A percentile compares a stretch with the other conserved stretches of the same genome.
Conservation (phyloP, 192 early-diverging fungal genomes). For the Bifiguratus adelaidae region DNA sequence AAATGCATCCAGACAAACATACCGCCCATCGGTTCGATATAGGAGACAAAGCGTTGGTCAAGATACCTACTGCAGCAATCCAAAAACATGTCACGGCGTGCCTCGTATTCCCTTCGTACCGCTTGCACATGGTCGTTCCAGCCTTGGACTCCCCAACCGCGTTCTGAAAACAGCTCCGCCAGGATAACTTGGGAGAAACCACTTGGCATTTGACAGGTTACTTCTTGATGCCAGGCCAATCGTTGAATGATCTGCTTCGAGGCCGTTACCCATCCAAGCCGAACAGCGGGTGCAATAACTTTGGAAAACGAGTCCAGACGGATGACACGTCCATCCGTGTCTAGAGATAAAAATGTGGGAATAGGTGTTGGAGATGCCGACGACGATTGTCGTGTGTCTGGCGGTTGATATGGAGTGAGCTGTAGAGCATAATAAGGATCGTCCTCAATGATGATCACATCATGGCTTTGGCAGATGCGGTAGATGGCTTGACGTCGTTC, state of each 20-base stretch:
- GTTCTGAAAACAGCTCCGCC: constrained; percentile 43
- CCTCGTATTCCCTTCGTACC: constrained; percentile 58
- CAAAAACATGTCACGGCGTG: constrained; percentile 55
- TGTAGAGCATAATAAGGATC: constrained; percentile 91
- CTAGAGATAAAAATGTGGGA: constrained; percentile 71
- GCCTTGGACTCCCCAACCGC: constrained; percentile 64
- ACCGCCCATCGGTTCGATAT: constrained; percentile 46
- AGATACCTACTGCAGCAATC: constrained; percentile 41
- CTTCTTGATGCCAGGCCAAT: constrained; percentile 72
- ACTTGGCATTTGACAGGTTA: constrained; percentile 66
- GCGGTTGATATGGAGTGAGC: constrained; percentile 19
- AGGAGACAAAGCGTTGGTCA: constrained; percentile 28
- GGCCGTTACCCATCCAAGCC: constrained; percentile 60
- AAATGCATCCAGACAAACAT: constrained; percentile 85
- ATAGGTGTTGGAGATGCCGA: constrained; percentile 23
- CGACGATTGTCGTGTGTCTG: constrained; percentile 14
- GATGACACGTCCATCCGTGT: constrained; percentile 73
- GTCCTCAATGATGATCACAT: constrained; percentile 79
- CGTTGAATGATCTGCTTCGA: constrained; percentile 51
- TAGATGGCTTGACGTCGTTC: constrained; percentile 66
- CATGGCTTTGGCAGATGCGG: constrained; percentile 52
- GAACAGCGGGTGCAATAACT: constrained; percentile 66
- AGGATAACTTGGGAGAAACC: constrained; percentile 68
- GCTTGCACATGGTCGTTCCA: constrained; percentile 53
- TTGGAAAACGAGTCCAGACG: constrained; percentile 87